These are phyloP conservation scores for Hypoxylon sp. DNA, from an alignment of 2,329 filamentous ascomycete species.

Conservation along the genomic window DNA sequence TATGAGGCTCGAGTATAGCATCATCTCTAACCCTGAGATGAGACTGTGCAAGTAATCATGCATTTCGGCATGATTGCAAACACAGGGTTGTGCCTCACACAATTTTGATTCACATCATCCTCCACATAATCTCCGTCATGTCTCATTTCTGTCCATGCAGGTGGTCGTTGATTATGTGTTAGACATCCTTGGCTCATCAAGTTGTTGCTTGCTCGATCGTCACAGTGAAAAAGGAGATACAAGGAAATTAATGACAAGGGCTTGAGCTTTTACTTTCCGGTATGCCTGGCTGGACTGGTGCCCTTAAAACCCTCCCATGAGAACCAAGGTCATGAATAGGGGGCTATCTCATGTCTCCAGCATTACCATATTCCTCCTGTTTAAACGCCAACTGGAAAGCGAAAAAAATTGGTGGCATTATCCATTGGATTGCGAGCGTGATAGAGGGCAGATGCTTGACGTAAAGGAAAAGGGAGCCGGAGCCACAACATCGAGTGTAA, in stretches of 20 bases:
- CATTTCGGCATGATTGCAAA: conserved; percentile 33
- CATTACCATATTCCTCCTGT: not conserved
- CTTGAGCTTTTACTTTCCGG: conserved; percentile 12
- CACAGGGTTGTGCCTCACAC: conserved; percentile 21
- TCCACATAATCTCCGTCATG: conserved; percentile 3
- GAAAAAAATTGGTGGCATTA: conserved; percentile 6
- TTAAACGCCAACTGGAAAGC: conserved; percentile 13
- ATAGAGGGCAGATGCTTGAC: not conserved
- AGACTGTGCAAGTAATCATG: conserved; percentile 19
- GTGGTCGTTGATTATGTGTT: conserved; percentile 12
- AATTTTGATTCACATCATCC: conserved; percentile 15
- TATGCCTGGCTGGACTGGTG: conserved; percentile 10
- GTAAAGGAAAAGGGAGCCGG: conserved; percentile 12
- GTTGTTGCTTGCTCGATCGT: conserved; percentile 5
- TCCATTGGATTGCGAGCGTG: not conserved
- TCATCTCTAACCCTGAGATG: conserved; percentile 7
- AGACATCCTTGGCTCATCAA: not conserved
- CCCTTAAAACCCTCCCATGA: conserved; percentile 1
- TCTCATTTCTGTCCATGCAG: conserved; percentile 14
- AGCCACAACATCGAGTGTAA: conserved; percentile 7
- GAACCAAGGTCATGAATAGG: conserved; percentile 8
- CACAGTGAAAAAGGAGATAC: conserved; percentile 17
- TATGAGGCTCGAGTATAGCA: conserved; percentile 3
- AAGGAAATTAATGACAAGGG: conserved; percentile 28
- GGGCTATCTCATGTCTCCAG: not conserved